Evolutionary conservation across 805 yeast species (phyloP), one percentile per base, ranked within the genome.

Genomic region (Metschnikowia rubicola): DNA sequence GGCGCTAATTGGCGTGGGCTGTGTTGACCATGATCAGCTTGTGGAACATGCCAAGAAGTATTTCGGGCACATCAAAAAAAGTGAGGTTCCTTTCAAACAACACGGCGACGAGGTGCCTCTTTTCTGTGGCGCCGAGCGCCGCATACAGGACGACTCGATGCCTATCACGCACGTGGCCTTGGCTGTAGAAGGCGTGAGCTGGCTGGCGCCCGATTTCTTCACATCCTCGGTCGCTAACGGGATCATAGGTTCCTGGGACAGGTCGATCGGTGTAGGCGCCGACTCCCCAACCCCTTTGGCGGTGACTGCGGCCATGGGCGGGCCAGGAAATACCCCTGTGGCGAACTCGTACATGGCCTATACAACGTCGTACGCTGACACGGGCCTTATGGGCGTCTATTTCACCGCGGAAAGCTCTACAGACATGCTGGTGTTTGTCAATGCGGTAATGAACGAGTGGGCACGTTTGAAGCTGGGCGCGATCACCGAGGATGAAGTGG

Each of bases 1-100:
- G 98, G 98, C 94, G 1, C 75, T 94, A n/a, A 96, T 91, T 35
- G 98, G 97, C 36, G 90, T 95, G 1, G 99, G 99, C 19, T 85
- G 91, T 38, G 95, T 94, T 21, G 81, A 88, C 59, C 99, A 94
- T 69, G 86, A 84, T 8, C 83, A 85, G 53, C 79, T 94, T 46
- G 96, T 90, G 26, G 62, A 74, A 53, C 75, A 83, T 50, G 98
- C 97, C 3, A 77, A 83, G 54, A 73, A 80, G 63, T 79, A 81
- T 61, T 94, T 94, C 65, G 88, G 88, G 10, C 85, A 83, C 58
- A 77, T 87, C 41, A 77, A 81, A 41, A 68, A 71, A 19, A 67
- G 73, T 30, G 82, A 84, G 8, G 74, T 79, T 3, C 87, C 92
- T 7, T 73, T 89, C 47, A 94, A 94, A n/a, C 75, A 84, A 41